Evolutionary conservation across 202 grass and related monocot species (phyloP).

Genomic region (Brachypodium distachyon): DNA sequence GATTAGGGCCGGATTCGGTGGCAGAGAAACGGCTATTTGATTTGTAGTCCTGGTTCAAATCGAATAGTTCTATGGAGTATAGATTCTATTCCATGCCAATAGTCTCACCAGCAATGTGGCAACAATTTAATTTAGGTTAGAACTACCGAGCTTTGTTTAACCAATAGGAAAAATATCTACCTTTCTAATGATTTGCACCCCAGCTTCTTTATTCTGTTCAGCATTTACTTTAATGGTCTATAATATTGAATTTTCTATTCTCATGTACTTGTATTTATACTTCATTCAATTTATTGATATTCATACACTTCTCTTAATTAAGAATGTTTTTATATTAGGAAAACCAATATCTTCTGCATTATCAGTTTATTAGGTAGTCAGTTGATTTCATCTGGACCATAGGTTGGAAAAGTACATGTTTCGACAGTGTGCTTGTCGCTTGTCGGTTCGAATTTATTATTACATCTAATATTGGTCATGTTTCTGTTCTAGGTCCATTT

Average conservation of each 20-base stretch:
- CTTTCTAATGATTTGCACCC: neutral
- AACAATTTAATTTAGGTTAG: neutral
- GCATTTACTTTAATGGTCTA: too few relatives aligned
- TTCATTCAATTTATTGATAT: conserved; percentile 1
- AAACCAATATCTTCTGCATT: neutral
- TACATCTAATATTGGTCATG: neutral
- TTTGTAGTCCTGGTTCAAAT: neutral
- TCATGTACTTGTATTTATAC: neutral
- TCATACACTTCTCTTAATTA: neutral
- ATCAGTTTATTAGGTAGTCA: neutral
- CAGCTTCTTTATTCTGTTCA: neutral
- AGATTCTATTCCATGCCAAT: neutral
- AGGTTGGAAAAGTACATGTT: neutral
- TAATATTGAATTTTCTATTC: neutral
- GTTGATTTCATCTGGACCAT: neutral
- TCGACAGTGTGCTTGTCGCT: neutral
- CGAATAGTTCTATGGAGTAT: neutral
- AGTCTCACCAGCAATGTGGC: neutral
- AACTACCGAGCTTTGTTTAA: neutral
- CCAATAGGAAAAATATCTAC: neutral
- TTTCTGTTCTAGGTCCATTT: conserved; percentile 37
- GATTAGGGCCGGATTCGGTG: neutral
- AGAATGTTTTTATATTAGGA: neutral
- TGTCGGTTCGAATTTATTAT: neutral
- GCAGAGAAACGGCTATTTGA: neutral